Conservation (phyloP, 2,329 filamentous ascomycete genomes). For the Xylaria sp. region DNA sequence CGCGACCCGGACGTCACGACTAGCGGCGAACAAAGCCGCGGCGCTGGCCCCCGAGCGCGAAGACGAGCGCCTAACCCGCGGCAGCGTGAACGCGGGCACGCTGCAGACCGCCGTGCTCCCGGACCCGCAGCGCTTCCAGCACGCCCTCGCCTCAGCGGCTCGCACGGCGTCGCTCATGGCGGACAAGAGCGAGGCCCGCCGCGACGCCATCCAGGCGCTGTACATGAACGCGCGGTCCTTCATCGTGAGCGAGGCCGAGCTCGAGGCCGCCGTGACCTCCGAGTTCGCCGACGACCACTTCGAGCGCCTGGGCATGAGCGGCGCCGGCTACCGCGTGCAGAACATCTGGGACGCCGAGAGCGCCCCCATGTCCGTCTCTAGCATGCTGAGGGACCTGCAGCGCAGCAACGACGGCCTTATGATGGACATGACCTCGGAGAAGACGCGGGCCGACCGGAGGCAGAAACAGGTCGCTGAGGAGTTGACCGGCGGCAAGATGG, state of each 20-base stretch:
- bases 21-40: constrained; percentile 58
- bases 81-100: constrained; percentile 68
- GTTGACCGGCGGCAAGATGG: constrained; percentile 69
- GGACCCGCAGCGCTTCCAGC: constrained; percentile 71
- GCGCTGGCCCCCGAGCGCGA: constrained; percentile 74
- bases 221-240: constrained; percentile 91
- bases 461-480: constrained; percentile 69
- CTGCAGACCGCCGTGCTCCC: constrained; percentile 63
- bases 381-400: constrained; percentile 57
- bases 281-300: constrained; percentile 77
- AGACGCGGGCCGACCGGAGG: constrained; percentile 59
- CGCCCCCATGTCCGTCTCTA: constrained; percentile 57
- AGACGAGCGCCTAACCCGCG: constrained; percentile 80
- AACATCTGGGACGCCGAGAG: constrained; percentile 66
- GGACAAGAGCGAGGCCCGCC: constrained; percentile 68
- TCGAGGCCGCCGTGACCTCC: constrained; percentile 77
- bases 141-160: constrained; percentile 57
- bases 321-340: constrained; percentile 46
- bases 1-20: constrained; percentile 58
- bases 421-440: constrained; percentile 53
- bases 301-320: constrained; percentile 45
- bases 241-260: constrained; percentile 83
- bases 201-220: constrained; percentile 81
- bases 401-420: constrained; percentile 44
- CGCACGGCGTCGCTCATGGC: constrained; percentile 58